Evolutionary conservation across 2,329 filamentous ascomycete genomes (phyloP).

Genomic region (Aspergillus melleus): DNA sequence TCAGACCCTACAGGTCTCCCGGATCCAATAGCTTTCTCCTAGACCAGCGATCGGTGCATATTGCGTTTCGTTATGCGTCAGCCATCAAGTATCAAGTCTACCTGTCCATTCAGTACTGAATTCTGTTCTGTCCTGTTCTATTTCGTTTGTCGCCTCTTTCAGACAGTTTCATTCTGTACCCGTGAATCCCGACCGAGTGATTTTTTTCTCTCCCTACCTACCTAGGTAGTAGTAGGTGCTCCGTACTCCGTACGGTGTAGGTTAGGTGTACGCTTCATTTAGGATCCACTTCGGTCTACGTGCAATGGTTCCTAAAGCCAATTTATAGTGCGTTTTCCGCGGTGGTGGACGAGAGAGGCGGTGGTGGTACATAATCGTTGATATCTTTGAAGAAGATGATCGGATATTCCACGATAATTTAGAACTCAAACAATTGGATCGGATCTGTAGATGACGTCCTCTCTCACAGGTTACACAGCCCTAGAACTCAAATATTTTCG

Average conservation of each 20-base stretch:
- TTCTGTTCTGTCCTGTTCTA: background rate
- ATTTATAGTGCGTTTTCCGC: background rate
- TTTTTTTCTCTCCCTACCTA: background rate
- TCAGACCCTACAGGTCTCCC: conserved; percentile 1
- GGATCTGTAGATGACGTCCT: background rate
- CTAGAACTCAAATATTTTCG: background rate
- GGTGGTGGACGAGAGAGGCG: background rate
- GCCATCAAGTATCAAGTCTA: background rate
- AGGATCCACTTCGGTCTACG: background rate
- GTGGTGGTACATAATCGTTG: too few relatives aligned
- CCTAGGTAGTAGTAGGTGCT: too few relatives aligned
- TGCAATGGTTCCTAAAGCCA: background rate
- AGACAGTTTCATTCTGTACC: background rate
- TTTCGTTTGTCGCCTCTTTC: background rate
- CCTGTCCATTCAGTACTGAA: background rate
- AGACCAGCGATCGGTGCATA: background rate
- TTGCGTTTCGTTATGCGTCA: background rate
- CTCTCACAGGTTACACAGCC: background rate
- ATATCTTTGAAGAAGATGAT: background rate
- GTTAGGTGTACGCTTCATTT: background rate
- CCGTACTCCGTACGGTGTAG: too few relatives aligned
- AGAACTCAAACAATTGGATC: background rate
- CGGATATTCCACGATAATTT: background rate
- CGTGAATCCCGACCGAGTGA: background rate
- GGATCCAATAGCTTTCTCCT: background rate